Evolutionary conservation across 192 early-diverging fungal species (phyloP).

Genomic region (Coemansia reversa): DNA sequence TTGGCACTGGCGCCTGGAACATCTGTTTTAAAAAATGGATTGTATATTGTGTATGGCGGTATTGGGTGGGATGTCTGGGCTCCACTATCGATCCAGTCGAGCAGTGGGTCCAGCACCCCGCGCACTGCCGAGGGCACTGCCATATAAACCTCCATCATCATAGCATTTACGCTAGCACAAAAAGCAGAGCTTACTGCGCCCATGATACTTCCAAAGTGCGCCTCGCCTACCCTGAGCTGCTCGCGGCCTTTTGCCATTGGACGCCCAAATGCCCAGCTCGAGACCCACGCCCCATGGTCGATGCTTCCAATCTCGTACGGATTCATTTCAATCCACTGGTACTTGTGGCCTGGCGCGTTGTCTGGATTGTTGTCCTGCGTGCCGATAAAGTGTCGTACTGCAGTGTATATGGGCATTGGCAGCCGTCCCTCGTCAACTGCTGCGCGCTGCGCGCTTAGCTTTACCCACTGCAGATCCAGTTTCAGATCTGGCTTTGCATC

Average conservation of each 20-base stretch:
- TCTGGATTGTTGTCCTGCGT: slow-evolving; percentile 43
- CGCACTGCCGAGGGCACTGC: slow-evolving; percentile 29
- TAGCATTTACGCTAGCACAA: slow-evolving; percentile 49
- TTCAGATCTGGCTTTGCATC: slow-evolving; percentile 13
- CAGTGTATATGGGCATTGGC: slow-evolving; percentile 79
- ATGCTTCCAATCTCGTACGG: slow-evolving; percentile 79
- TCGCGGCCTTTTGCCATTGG: slow-evolving; percentile 64
- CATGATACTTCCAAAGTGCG: slow-evolving; percentile 63
- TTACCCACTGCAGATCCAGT: slow-evolving; percentile 40
- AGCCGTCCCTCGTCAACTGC: slow-evolving; percentile 58
- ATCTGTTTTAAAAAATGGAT: slow-evolving; percentile 58
- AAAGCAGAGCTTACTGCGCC: slow-evolving; percentile 57
- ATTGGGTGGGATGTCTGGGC: slow-evolving; percentile 61
- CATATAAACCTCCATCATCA: slow-evolving; percentile 48
- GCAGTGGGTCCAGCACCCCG: slow-evolving; percentile 34
- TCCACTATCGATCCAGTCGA: slow-evolving; percentile 55
- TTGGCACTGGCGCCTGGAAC: neutral
- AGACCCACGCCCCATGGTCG: slow-evolving; percentile 73
- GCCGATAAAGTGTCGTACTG: slow-evolving; percentile 64
- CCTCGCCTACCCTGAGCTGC: slow-evolving; percentile 65
- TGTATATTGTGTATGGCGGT: slow-evolving; percentile 67
- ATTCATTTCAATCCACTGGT: slow-evolving; percentile 82
- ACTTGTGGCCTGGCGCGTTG: slow-evolving; percentile 22
- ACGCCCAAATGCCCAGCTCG: slow-evolving; percentile 77
- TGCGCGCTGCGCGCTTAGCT: slow-evolving; percentile 35